These are phyloP conservation scores for Malus hybrid DNA, from an alignment of 331 rosid genomes.

Conservation along the genomic window DNA sequence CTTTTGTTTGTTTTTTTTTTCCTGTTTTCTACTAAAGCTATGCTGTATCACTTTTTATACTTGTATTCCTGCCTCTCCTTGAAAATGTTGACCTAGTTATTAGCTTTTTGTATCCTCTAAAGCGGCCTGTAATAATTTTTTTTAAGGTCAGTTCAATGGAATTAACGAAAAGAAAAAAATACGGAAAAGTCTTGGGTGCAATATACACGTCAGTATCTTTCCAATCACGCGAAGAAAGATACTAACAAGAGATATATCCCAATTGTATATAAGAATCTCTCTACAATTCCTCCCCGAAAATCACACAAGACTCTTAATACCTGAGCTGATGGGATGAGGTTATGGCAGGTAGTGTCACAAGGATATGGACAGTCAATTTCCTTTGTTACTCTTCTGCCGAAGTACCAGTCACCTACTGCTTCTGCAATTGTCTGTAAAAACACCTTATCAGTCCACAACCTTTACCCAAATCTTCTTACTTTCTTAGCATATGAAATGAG, in stretches of 20 bases:
- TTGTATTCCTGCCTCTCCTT: no score
- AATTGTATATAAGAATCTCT: neutral
- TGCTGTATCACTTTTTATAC: neutral
- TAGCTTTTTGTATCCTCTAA: neutral
- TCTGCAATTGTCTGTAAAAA: conserved; percentile 74
- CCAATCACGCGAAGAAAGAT: no score
- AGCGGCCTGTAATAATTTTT: neutral
- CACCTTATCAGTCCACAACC: neutral
- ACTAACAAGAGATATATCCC: neutral
- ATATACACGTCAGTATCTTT: neutral
- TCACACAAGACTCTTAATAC: neutral
- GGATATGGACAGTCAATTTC: conserved; percentile 84
- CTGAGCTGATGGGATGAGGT: conserved; percentile 46
- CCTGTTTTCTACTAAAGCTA: neutral
- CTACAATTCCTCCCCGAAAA: neutral
- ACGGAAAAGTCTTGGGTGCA: neutral
- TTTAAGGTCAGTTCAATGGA: neutral
- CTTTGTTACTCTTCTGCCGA: conserved; percentile 49
- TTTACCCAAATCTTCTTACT: neutral
- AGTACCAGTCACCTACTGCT: conserved; percentile 96
- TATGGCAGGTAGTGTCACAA: conserved; percentile 72
- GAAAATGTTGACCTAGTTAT: neutral
- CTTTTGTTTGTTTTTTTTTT: no score
- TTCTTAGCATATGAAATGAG: neutral
- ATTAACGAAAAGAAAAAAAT: no score